Conservation (phyloP, 192 early-diverging fungal genomes). For the Pecoramyces ruminantium region DNA sequence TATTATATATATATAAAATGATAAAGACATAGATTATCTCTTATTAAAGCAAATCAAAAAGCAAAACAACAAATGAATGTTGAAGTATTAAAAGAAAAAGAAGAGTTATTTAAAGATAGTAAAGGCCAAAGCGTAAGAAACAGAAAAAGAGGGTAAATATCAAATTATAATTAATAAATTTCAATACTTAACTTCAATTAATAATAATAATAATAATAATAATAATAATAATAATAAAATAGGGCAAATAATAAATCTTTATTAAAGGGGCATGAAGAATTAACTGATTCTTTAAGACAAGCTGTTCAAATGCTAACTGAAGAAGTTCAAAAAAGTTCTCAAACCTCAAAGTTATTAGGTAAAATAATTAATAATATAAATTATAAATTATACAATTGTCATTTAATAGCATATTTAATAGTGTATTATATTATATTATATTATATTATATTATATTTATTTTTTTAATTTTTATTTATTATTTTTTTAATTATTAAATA, state of each 20-base stretch:
- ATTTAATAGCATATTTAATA: too few species aligned
- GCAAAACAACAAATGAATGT: background rate
- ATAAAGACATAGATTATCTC: background rate
- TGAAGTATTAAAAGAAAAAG: background rate
- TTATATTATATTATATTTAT: too few species aligned
- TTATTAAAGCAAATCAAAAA: background rate
- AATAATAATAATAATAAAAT: background rate
- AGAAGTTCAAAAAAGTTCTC: background rate
- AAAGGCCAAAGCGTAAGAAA: background rate
- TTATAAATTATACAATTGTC: too few species aligned
- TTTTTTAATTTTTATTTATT: too few species aligned
- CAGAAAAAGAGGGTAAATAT: background rate
- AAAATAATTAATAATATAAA: too few species aligned
- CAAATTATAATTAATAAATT: too few species aligned
- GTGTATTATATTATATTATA: too few species aligned
- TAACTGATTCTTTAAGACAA: background rate
- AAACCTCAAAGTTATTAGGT: background rate
- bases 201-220: background rate
- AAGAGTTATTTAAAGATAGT: background rate
- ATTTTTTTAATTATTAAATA: too few species aligned
- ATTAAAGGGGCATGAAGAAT: background rate
- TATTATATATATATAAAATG: too few species aligned
- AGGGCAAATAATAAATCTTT: background rate
- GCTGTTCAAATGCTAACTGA: background rate
- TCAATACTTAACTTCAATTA: background rate